Evolutionary conservation across 495 filamentous ascomycete genomes (phyloP).

Genomic region (Margaritispora aquatica): DNA sequence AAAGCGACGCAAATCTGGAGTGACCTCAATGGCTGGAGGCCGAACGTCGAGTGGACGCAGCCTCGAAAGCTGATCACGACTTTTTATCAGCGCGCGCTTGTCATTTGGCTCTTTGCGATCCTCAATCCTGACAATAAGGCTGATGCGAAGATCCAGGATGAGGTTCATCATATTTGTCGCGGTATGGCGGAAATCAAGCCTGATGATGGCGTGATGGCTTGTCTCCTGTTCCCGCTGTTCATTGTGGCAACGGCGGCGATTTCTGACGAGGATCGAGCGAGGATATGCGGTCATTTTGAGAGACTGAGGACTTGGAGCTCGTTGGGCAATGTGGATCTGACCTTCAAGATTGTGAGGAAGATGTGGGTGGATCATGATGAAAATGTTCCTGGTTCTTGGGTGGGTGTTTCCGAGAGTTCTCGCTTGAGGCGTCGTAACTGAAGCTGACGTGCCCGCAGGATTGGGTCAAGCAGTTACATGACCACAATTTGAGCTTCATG

Average conservation of each 20-base stretch:
- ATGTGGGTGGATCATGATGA: conserved; percentile 16
- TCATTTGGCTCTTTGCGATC: conserved; percentile 16
- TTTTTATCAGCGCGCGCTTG: conserved; percentile 12
- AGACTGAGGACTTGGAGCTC: conserved; percentile 12
- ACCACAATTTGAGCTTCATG: conserved; percentile 7
- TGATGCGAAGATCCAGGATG: conserved; percentile 2
- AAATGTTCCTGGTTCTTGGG: conserved; percentile 3
- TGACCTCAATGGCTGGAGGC: conserved; percentile 11
- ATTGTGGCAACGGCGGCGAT: conserved; percentile 11
- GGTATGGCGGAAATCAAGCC: conserved; percentile 8
- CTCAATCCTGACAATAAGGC: conserved; percentile 3
- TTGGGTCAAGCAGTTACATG: conserved; percentile 14
- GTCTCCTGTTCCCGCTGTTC: conserved; percentile 16
- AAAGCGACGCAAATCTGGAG: conserved; percentile 2
- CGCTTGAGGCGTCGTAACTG: neutral
- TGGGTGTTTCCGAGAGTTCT: neutral
- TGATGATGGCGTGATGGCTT: conserved; percentile 10
- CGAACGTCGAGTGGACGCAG: neutral
- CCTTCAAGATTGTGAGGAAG: conserved; percentile 4
- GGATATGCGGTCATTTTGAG: conserved; percentile 2
- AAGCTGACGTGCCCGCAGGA: neutral
- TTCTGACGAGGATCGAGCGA: neutral
- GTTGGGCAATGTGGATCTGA: conserved; percentile 14
- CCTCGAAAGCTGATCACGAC: neutral
- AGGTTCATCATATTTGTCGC: neutral